Evolutionary conservation across 345 rosid species (phyloP).

Genomic region (Pugionium dolabratum): DNA sequence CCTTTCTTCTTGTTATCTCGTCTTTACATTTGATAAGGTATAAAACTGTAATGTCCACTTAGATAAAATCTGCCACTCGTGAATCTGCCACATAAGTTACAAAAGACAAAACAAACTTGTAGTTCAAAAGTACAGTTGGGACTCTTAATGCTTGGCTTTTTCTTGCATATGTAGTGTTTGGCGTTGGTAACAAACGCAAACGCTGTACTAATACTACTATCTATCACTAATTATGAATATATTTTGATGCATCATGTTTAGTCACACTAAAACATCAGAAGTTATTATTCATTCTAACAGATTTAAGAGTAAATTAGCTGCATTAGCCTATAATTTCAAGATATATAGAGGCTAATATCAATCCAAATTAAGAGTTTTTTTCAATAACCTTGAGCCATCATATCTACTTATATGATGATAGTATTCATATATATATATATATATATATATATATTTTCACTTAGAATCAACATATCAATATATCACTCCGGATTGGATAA

Average conservation of each 20-base stretch:
- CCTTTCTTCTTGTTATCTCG: slow-evolving; percentile 23
- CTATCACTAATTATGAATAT: not conserved
- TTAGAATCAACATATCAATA: slow-evolving; percentile 6
- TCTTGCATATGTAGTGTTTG: slow-evolving; percentile 5
- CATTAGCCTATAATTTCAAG: not conserved
- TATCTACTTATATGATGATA: slow-evolving; percentile 8
- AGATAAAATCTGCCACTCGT: slow-evolving; percentile 39
- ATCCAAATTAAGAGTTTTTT: not conserved
- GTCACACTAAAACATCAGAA: not conserved
- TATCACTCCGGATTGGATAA: slow-evolving; percentile 13
- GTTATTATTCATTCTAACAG: not conserved
- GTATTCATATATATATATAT: not conserved
- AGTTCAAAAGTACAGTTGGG: slow-evolving; percentile 31
- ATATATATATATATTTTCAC: not conserved
- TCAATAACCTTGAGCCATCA: not conserved
- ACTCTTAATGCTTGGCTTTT: slow-evolving; percentile 25
- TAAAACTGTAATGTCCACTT: slow-evolving; percentile 39
- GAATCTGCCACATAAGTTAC: slow-evolving; percentile 34
- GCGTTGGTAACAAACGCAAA: slow-evolving; percentile 5
- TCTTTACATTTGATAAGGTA: slow-evolving; percentile 39
- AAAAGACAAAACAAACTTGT: slow-evolving; percentile 40
- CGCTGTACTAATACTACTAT: not conserved
- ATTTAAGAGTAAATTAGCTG: too few species aligned
- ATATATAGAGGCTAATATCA: not conserved
- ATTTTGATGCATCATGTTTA: slow-evolving; percentile 9